These are phyloP conservation scores for Polymyxa betae DNA, from an alignment of 208 protist genomes.

Conservation along the genomic window DNA sequence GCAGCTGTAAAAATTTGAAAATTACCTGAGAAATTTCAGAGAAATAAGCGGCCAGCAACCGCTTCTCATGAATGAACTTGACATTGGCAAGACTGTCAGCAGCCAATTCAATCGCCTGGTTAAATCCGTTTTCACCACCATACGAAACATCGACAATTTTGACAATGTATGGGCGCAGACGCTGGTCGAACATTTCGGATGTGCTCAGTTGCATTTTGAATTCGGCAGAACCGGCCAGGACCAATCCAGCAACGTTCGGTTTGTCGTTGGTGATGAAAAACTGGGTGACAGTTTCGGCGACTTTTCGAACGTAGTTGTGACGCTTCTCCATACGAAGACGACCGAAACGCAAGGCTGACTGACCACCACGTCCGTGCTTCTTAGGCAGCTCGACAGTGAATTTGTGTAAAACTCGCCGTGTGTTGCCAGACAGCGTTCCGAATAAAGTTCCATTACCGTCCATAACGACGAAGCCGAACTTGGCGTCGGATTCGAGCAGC, in stretches of 20 bases:
- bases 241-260: conserved; percentile 95
- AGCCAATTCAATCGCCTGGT: conserved; percentile 98
- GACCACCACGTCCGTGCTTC: conserved; percentile 99
- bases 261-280: conserved; percentile 98
- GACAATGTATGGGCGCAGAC: conserved; percentile 85
- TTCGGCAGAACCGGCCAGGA: conserved; percentile 98
- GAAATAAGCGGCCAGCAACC: conserved; percentile 96
- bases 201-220: conserved; percentile 94
- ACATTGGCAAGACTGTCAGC: conserved; percentile 92
- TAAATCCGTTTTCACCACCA: conserved; percentile 99
- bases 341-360: conserved; percentile 99
- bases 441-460: conserved; percentile 97
- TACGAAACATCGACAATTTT: conserved; percentile 98
- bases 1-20: conserved; percentile 72
- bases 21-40: conserved; percentile 97
- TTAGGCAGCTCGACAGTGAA: conserved; percentile 99
- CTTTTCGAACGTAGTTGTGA: conserved; percentile 99
- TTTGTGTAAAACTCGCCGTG: conserved; percentile 94
- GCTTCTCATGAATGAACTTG: conserved; percentile 99
- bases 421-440: conserved; percentile 95
- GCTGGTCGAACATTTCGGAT: conserved; percentile 66
- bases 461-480: conserved; percentile 99
- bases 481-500: conserved; percentile 97
- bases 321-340: conserved; percentile 98
- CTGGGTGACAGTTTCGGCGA: conserved; percentile 92